Percentiles rank a stretch among this genome's conserved stretches.
phyloP scores from a whole-genome alignment of 2,329 filamentous ascomycete species.

The Fusarium denticulatum region DNA sequence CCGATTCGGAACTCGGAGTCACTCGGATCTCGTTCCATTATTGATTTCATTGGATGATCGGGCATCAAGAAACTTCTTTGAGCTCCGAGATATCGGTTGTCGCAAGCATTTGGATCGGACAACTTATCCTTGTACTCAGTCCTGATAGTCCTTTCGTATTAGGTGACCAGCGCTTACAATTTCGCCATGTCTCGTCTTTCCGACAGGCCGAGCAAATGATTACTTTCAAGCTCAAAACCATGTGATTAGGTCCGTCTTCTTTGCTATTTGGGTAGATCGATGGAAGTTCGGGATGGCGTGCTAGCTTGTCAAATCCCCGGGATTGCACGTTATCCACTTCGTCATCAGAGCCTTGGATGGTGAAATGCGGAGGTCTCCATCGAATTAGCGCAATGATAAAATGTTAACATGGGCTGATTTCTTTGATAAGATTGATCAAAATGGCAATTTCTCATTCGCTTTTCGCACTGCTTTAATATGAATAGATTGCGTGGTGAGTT shows the following conservation, averaged over 20 bases:
- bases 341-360: background rate
- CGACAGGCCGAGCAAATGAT: background rate
- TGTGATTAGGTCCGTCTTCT: background rate
- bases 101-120: background rate
- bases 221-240: fast-evolving
- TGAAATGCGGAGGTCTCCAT: background rate
- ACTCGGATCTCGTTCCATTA: background rate
- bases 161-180: background rate
- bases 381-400: no score
- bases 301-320: background rate
- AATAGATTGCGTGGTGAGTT: no score
- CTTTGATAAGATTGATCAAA: background rate
- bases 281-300: background rate
- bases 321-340: conserved; percentile 4
- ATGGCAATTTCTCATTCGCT: fast-evolving
- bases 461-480: no score
- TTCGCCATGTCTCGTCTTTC: background rate
- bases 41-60: background rate
- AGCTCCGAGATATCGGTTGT: background rate
- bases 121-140: fast-evolving
- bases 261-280: background rate
- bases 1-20: background rate
- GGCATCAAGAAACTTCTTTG: fast-evolving
- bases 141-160: background rate
- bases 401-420: fast-evolving